phyloP scores from a whole-genome alignment of 164 flowering plant species.

The Piper longum region DNA sequence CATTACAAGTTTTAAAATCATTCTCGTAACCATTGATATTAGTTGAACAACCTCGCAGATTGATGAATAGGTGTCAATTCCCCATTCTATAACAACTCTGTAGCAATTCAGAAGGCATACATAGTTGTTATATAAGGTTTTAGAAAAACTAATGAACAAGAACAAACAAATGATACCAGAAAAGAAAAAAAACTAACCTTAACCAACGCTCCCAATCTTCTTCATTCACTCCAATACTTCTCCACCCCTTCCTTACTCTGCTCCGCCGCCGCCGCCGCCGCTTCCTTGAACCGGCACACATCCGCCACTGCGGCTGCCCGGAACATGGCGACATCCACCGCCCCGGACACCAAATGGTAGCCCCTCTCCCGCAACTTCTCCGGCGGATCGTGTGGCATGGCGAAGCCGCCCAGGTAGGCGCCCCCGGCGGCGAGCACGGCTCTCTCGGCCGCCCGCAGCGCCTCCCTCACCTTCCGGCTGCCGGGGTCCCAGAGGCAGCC shows the following conservation, averaged over 20 bases:
- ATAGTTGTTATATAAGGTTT: no score
- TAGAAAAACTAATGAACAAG: no score
- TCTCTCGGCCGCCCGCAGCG: conserved; percentile 55
- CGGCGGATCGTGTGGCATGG: conserved; percentile 60
- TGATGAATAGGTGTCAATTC: no score
- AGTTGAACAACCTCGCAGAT: no score
- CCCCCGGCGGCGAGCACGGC: conserved; percentile 27
- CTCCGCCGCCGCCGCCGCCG: conserved; percentile 18
- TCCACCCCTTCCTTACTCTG: conserved; percentile 22
- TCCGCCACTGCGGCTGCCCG: conserved; percentile 61
- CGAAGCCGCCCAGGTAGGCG: conserved; percentile 41
- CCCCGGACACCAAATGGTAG: conserved; percentile 73
- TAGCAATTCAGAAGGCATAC: no score
- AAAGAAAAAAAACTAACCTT: not conserved
- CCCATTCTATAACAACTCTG: no score
- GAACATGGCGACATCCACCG: conserved; percentile 66
- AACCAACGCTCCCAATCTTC: not conserved
- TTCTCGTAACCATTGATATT: no score
- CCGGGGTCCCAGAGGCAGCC: conserved; percentile 93
- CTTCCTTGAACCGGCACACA: conserved; percentile 48
- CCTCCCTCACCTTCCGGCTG: conserved; percentile 63
- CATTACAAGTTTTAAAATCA: no score
- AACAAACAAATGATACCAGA: not conserved
- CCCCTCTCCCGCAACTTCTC: conserved; percentile 39
- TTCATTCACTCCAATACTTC: conserved; percentile 63